Evolutionary conservation across 1,139 yeast genomes (phyloP), one percentile per base, ranked within the genome.

Genomic region (Lizanozyma gosingica): DNA sequence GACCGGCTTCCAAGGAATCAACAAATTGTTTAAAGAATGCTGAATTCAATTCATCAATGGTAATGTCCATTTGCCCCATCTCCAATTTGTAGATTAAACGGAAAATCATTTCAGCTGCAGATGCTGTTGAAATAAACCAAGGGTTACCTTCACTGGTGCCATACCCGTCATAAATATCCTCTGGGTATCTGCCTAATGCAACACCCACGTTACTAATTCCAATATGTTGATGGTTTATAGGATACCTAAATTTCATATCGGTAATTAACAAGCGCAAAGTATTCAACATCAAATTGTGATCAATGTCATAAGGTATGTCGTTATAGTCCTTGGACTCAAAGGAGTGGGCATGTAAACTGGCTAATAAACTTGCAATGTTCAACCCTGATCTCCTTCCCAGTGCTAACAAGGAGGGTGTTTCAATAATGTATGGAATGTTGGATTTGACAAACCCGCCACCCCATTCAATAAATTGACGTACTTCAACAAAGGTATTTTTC

Each of bases 111-210:
- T 83, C 87, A 1, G 94, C 74, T 1, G 92, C 90, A 2, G 92
- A 70, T 0, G 92, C 78, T 0, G 97, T 90, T 17, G 94, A 72
- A 44, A 92, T 73, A 56, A 90, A 90, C 98, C 97, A 92, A 2
- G 98, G 97, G 54, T 92, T 92, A 2, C 97, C 97, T 49, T 79
- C 83, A 14, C 83, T 70, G 0, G 73, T 67, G 0, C 79, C 81
- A 45, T 72, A 66, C 0, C 97, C 97, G 59, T 90, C 84, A 58
- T 92, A 92, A 11, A 83, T 61, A 60, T 92, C 98, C 54, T 90
- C 97, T 0, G 97, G 96, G 54, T 92, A 92, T 53, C 98, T 68
- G 2, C 98, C 98, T 39, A 90, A 62, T 0, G 85, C 95, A 35
- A 82, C 78, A 0, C 94, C 94, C 17, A 63, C 51, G 29, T 45